A percentile compares a stretch with the other conserved stretches of the same genome.
These are phyloP conservation scores for Scheffersomyces lignicola DNA, from an alignment of 1,139 yeast species.

Conservation along the genomic window DNA sequence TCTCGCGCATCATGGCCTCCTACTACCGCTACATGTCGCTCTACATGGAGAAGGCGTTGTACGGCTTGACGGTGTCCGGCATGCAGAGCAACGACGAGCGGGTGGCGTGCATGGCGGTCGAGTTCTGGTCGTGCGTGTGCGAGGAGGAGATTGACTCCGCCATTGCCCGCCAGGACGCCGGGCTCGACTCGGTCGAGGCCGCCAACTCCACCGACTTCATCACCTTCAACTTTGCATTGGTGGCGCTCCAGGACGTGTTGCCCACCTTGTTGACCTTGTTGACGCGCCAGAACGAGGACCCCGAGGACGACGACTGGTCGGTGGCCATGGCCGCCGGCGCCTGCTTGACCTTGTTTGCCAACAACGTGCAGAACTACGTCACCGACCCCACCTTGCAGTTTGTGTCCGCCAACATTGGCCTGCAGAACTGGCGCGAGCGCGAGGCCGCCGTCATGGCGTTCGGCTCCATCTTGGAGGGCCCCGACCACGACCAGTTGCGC, in stretches of 20 bases:
- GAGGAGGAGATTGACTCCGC: constrained; percentile 90
- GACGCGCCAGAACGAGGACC: constrained; percentile 87
- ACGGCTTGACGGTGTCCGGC: constrained; percentile 85
- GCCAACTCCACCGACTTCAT: constrained; percentile 32
- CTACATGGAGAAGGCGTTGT: constrained; percentile 96
- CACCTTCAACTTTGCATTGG: constrained; percentile 74
- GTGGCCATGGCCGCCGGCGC: constrained; percentile 99
- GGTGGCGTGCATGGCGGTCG: constrained; percentile 98
- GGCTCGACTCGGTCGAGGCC: constrained; percentile 23
- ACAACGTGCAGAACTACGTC: constrained; percentile 80
- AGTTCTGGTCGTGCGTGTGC: constrained; percentile 97
- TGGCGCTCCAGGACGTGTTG: constrained; percentile 80
- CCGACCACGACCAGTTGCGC: constrained; percentile 71
- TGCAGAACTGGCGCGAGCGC: constrained; percentile 71
- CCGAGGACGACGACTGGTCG: constrained; percentile 95
- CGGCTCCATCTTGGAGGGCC: constrained; percentile 95
- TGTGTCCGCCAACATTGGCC: constrained; percentile 71
- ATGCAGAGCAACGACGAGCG: constrained; percentile 85
- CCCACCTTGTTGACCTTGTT: constrained; percentile 81
- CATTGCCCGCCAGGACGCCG: constrained; percentile 61
- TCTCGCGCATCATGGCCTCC: constrained; percentile 87
- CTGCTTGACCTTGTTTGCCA: constrained; percentile 91
- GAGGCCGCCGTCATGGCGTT: constrained; percentile 99
- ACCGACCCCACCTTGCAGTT: constrained; percentile 82
- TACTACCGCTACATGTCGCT: constrained; percentile 89